Conservation (phyloP, 768 basidiomycete genomes). For the Kwoniella newhampshirensis region DNA sequence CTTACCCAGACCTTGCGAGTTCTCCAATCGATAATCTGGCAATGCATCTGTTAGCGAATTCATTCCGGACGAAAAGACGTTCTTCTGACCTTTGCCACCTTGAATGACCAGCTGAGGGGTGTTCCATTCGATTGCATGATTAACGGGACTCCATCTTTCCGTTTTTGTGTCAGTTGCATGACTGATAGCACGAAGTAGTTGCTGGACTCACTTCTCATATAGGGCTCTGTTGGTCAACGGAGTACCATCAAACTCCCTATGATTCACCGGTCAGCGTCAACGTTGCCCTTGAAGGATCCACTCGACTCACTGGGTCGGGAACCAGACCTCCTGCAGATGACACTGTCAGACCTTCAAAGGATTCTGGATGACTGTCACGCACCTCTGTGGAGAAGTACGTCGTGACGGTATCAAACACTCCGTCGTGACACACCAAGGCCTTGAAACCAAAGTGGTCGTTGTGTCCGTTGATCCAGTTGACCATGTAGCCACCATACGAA, state of each 20-base stretch:
- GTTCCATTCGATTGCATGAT: constrained; percentile 79
- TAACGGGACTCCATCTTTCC: constrained; percentile 70
- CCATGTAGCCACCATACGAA: constrained; percentile 67
- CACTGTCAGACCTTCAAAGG: background rate
- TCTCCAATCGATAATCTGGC: constrained; percentile 76
- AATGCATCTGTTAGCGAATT: background rate
- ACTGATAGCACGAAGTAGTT: background rate
- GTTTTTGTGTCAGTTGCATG: background rate
- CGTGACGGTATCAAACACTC: constrained; percentile 62
- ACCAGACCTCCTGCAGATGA: constrained; percentile 35
- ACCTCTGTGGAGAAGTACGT: constrained; percentile 82
- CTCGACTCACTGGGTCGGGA: constrained; percentile 37
- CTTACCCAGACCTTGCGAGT: constrained; percentile 69
- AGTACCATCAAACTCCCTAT: constrained; percentile 34
- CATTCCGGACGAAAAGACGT: background rate
- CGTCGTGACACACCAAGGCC: constrained; percentile 88
- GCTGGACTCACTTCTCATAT: constrained; percentile 42
- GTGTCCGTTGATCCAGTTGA: constrained; percentile 91
- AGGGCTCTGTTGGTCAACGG: constrained; percentile 25
- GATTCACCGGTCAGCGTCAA: no score
- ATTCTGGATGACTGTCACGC: background rate
- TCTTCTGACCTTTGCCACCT: constrained; percentile 62
- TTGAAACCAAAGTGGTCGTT: constrained; percentile 87
- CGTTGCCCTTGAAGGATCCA: no score
- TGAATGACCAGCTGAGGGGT: constrained; percentile 84